Percentiles rank a stretch among this genome's conserved stretches.
phyloP scores from a whole-genome alignment of 2,329 filamentous ascomycete genomes.

The Fusarium falciforme region DNA sequence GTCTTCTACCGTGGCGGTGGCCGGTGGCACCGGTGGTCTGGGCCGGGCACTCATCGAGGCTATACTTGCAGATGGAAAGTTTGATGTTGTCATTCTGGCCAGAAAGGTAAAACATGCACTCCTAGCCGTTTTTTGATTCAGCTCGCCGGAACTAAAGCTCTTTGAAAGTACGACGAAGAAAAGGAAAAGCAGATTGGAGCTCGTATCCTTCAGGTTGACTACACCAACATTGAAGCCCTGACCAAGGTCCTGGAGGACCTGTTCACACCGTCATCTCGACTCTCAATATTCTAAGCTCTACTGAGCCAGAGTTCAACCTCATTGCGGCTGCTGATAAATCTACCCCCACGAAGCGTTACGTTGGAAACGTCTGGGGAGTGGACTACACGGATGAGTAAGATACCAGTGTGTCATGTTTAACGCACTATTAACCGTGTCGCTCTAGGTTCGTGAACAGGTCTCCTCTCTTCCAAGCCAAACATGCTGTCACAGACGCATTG shows the following conservation, averaged over 20 bases:
- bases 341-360: slow-evolving; percentile 51
- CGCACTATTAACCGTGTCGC: background rate
- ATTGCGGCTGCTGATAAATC: slow-evolving; percentile 57
- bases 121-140: background rate
- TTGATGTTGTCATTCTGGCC: slow-evolving; percentile 55
- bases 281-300: slow-evolving; percentile 43
- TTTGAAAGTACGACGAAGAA: background rate
- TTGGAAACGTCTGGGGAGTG: slow-evolving; percentile 57
- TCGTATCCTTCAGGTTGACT: slow-evolving; percentile 42
- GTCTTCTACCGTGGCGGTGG: background rate
- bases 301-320: slow-evolving; percentile 48
- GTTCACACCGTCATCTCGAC: slow-evolving; percentile 59
- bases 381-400: slow-evolving; percentile 25
- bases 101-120: slow-evolving; percentile 47
- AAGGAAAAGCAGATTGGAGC: slow-evolving; percentile 29
- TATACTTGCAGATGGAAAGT: slow-evolving; percentile 47
- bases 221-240: slow-evolving; percentile 40
- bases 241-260: slow-evolving; percentile 43
- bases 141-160: background rate
- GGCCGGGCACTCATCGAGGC: background rate
- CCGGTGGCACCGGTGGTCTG: background rate
- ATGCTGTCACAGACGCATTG: background rate
- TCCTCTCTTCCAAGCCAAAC: background rate
- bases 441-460: background rate
- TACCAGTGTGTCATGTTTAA: background rate